Percentiles rank a stretch among this genome's conserved stretches.
Evolutionary conservation across 441 rosid genomes (phyloP).

Genomic region (Pelargonium cotyledonis): DNA sequence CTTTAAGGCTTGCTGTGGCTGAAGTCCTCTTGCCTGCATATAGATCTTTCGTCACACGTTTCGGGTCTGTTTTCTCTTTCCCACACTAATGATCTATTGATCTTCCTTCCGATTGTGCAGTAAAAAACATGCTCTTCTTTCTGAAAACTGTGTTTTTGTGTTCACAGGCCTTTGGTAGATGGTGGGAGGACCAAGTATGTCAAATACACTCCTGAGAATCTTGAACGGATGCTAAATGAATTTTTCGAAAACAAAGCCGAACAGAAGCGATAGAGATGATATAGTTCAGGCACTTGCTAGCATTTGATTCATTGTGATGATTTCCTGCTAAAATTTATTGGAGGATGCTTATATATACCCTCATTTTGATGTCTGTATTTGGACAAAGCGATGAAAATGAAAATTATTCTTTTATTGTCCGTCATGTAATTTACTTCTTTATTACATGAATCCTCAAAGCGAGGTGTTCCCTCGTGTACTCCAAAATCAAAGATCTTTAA

Average conservation of each 20-base stretch:
- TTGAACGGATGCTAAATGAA: conserved; percentile 79
- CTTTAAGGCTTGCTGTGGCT: conserved; percentile 94
- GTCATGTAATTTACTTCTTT: no score
- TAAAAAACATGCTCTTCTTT: background rate
- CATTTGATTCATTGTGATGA: background rate
- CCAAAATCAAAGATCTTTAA: no score
- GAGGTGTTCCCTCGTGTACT: no score
- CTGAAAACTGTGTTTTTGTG: conserved; percentile 11
- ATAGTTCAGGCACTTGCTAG: background rate
- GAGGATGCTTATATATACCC: no score
- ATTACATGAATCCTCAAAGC: no score
- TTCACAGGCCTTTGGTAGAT: conserved; percentile 71
- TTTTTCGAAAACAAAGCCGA: conserved; percentile 84
- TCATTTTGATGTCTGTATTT: no score
- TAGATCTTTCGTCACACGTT: conserved; percentile 78
- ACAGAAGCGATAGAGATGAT: conserved; percentile 37
- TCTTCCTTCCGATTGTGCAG: background rate
- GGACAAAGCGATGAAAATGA: no score
- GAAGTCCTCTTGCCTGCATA: conserved; percentile 95
- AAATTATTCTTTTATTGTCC: no score
- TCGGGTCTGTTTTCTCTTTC: conserved; percentile 45
- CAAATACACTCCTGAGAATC: conserved; percentile 61
- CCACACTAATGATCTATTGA: background rate
- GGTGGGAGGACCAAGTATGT: conserved; percentile 76
- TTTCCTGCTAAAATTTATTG: no score